Evolutionary conservation across 176 grass and related monocot species (phyloP), one percentile per base, ranked within the genome.

Genomic region (Triticum dicoccoides): DNA sequence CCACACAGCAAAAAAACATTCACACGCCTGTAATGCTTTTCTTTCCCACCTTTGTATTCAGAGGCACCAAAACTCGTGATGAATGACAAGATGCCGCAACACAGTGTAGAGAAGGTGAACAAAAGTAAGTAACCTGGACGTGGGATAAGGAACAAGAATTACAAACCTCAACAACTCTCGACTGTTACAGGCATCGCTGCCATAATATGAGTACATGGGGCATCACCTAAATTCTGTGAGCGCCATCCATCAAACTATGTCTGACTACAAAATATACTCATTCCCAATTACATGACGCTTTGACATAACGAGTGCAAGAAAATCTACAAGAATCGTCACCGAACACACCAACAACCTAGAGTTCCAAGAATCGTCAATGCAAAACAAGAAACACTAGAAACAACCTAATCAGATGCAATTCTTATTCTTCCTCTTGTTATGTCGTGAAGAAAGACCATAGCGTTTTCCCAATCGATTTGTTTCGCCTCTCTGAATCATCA

Each of bases 361-460:
- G 67, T 80, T 80, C 82, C 83, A 90, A 85, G 75, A 95, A 92
- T 83, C 80, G 92, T 65, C 71, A 95, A 90, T 95, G 65, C 21
- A 32, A 88, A 74, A 79, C 59, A 82, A 68, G 85, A 85, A 84
- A 89, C 83, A 62, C 87, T 86, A 86, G 68, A 82, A 87, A 83
- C 42, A 85, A 88, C 41, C 76, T 89, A 89, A 65, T 69, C 75
- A 62, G 64, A 21, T 37, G 61, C 42, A 47, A 47, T 47, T 23
- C 38, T 65, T 33, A 84, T 64, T 80, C 73, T 85, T 47, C 49
- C 89, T 64, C 47, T 69, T 64, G 70, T 88, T 84, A 98, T 91
- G 94, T 94, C 14, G 97, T 96, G 82, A 98, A 92, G 90, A 98
- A 98, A 84, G 92, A 91, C 97, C 97, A 96, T 44, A 99, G 51